A percentile compares a stretch with the other conserved stretches of the same genome.
phyloP scores from a whole-genome alignment of 208 protist genomes.

The Leishmania braziliensis region DNA sequence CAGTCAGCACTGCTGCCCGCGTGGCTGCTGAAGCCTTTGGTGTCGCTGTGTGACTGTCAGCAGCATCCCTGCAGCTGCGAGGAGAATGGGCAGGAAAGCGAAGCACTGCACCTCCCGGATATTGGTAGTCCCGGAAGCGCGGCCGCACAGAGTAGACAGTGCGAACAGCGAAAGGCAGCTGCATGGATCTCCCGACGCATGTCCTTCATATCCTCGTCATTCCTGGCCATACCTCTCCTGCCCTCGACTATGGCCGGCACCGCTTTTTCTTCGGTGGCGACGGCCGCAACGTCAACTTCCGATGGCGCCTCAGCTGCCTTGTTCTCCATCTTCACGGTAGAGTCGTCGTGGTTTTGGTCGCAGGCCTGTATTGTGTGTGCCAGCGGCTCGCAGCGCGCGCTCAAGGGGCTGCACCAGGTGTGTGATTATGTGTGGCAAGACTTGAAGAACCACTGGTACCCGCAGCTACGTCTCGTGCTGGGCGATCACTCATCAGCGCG shows the following conservation, averaged over 20 bases:
- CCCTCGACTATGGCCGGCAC: neutral
- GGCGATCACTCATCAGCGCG: constrained; percentile 25
- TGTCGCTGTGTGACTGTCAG: constrained; percentile 4
- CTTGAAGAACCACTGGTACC: constrained; percentile 38
- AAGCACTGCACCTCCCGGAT: neutral
- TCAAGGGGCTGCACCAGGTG: constrained; percentile 10
- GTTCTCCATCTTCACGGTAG: neutral
- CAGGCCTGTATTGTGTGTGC: constrained; percentile 8
- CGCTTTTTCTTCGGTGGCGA: constrained; percentile 1
- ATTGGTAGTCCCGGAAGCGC: neutral
- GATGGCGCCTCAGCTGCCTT: neutral
- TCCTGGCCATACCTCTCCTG: neutral
- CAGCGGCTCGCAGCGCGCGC: constrained; percentile 11
- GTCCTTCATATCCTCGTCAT: constrained; percentile 30
- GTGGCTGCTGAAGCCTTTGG: constrained; percentile 5
- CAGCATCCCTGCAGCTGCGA: neutral
- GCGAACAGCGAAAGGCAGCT: neutral
- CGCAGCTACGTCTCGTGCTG: constrained; percentile 37
- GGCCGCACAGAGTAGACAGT: neutral
- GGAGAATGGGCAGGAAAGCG: neutral
- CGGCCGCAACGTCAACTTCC: neutral
- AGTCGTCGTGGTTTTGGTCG: constrained; percentile 11
- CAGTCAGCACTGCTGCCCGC: constrained; percentile 1
- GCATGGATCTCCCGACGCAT: constrained; percentile 19
- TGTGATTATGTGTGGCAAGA: constrained; percentile 31